phyloP scores from a whole-genome alignment of 306 rosid species.

The Castanospermum australe region DNA sequence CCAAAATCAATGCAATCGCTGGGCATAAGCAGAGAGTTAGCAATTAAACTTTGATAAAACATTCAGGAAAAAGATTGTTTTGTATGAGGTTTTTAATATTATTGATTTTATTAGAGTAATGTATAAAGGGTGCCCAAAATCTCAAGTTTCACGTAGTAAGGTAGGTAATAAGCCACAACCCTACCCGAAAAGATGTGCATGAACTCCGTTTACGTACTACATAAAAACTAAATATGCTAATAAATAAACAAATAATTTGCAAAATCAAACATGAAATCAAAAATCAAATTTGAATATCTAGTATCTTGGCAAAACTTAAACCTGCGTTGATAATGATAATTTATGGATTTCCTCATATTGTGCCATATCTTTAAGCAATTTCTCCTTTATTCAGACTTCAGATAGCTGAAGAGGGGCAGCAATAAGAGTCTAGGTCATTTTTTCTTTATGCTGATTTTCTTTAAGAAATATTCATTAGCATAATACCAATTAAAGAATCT shows the following conservation, averaged over 20 bases:
- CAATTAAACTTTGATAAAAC: background rate
- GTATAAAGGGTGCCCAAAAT: background rate
- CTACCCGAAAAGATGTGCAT: background rate
- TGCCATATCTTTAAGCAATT: slow-evolving; percentile 7
- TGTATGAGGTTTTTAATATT: background rate
- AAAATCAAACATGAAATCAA: background rate
- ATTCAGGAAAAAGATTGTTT: background rate
- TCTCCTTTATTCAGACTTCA: background rate
- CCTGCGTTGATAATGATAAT: background rate
- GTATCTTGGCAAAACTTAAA: background rate
- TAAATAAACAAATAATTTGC: background rate
- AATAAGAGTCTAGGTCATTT: background rate
- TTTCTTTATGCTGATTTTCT: slow-evolving; percentile 7
- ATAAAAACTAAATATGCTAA: background rate
- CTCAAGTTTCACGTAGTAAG: background rate
- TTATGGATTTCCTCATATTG: background rate
- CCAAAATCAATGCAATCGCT: background rate
- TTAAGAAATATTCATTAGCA: slow-evolving; percentile 31
- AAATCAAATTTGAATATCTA: background rate
- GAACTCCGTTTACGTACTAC: background rate
- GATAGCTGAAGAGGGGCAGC: background rate
- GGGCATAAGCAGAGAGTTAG: background rate
- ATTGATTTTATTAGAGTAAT: background rate
- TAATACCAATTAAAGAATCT: slow-evolving; percentile 6
- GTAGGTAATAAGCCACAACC: slow-evolving; percentile 6